A percentile compares a stretch with the other conserved stretches of the same genome.
phyloP scores from a whole-genome alignment of 116 monocot genomes.

The Posidonia oceanica region DNA sequence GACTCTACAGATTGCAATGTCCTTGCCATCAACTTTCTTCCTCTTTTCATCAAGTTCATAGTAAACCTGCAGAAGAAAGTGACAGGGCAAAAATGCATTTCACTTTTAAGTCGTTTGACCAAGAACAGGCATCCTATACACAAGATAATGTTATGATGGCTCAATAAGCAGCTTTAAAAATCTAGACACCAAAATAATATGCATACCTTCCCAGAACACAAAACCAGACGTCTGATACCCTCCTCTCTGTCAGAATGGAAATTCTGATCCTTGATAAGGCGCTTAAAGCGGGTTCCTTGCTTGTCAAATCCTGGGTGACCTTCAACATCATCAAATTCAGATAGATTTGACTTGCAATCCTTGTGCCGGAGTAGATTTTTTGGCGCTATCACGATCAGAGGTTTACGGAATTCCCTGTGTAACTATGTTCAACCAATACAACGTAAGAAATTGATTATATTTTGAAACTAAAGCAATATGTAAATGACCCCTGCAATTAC shows the following conservation, averaged over 20 bases:
- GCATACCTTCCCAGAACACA: slow-evolving; percentile 86
- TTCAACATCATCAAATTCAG: slow-evolving; percentile 89
- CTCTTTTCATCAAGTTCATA: slow-evolving; percentile 90
- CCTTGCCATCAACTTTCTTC: slow-evolving; percentile 43
- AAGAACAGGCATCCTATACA: not conserved
- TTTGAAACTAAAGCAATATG: not conserved
- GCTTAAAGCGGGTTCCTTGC: slow-evolving; percentile 95
- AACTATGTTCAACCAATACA: slow-evolving; percentile 26
- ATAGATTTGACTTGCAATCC: slow-evolving; percentile 87
- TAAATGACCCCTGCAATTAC: slow-evolving; percentile 15
- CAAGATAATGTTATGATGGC: slow-evolving; percentile 6
- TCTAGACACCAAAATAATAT: not conserved
- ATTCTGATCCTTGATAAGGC: slow-evolving; percentile 83
- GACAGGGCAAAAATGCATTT: not conserved
- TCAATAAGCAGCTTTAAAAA: not conserved
- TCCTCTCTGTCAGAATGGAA: slow-evolving; percentile 64
- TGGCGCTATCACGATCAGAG: slow-evolving; percentile 80
- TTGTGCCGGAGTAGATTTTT: slow-evolving; percentile 92
- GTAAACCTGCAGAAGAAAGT: slow-evolving; percentile 49
- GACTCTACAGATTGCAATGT: slow-evolving; percentile 87
- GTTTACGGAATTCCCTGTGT: slow-evolving; percentile 92
- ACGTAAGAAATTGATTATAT: not conserved
- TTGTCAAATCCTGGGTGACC: slow-evolving; percentile 91
- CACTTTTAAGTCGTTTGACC: not conserved
- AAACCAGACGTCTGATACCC: slow-evolving; percentile 63